A percentile compares a stretch with the other conserved stretches of the same genome.
Evolutionary conservation across 768 basidiomycete genomes (phyloP).

Genomic region (Rhodotorula diobovata): DNA sequence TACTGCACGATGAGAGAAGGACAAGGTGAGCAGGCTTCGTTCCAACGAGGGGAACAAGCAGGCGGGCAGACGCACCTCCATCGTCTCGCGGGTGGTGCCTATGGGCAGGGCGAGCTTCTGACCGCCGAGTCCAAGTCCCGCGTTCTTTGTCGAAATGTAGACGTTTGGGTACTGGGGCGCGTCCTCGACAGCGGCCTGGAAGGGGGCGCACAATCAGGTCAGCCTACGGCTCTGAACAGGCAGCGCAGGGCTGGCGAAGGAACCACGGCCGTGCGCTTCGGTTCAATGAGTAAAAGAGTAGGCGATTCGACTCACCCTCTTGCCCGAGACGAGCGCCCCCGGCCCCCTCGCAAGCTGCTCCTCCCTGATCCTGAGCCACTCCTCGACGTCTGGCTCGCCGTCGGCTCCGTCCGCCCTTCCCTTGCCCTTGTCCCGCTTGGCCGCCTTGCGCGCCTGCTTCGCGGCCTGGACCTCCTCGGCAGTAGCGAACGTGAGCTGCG

Average conservation of each 20-base stretch:
- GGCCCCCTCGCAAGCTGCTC: slow-evolving; percentile 28
- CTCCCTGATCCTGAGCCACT: slow-evolving; percentile 25
- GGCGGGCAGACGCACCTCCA: slow-evolving; percentile 56
- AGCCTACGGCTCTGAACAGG: no score
- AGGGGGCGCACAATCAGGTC: neutral
- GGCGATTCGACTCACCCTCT: neutral
- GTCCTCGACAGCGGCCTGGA: slow-evolving; percentile 41
- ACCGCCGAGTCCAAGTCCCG: slow-evolving; percentile 66
- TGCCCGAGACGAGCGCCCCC: slow-evolving; percentile 24
- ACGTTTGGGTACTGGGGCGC: slow-evolving; percentile 70
- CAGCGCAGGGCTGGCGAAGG: no score
- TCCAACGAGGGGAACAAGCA: no score
- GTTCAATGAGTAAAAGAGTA: neutral
- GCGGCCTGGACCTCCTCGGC: slow-evolving; percentile 32
- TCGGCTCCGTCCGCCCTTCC: slow-evolving; percentile 6
- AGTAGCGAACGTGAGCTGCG: slow-evolving; percentile 33
- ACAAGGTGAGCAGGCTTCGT: slow-evolving; percentile 7
- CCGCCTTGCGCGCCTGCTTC: slow-evolving; percentile 30
- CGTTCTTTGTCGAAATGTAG: slow-evolving; percentile 62
- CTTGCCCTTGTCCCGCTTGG: slow-evolving; percentile 26
- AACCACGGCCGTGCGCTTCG: no score
- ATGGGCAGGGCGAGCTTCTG: slow-evolving; percentile 74
- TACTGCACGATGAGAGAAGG: slow-evolving; percentile 54
- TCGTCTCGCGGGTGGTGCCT: slow-evolving; percentile 65
- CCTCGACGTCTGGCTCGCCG: slow-evolving; percentile 20